phyloP scores from a whole-genome alignment of 2,329 filamentous ascomycete genomes.

The Botrytis sinoallii region DNA sequence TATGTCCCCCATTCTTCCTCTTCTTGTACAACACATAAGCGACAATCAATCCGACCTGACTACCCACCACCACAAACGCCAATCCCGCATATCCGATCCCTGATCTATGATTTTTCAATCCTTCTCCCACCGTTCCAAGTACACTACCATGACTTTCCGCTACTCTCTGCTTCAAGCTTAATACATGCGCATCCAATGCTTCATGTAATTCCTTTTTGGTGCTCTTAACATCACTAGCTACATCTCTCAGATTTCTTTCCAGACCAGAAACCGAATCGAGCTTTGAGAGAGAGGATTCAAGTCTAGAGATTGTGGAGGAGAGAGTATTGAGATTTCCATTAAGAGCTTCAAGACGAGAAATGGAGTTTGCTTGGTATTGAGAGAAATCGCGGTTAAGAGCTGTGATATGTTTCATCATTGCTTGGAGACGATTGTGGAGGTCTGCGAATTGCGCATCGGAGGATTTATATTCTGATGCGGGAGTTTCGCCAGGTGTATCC shows the following conservation, averaged over 20 bases:
- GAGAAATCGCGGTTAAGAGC: constrained; percentile 58
- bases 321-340: constrained; percentile 19
- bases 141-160: constrained; percentile 29
- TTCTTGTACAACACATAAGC: constrained; percentile 37
- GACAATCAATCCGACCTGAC: constrained; percentile 31
- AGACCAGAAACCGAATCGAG: constrained; percentile 48
- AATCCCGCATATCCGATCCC: constrained; percentile 17
- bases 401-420: constrained; percentile 64
- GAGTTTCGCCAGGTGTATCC: constrained; percentile 43
- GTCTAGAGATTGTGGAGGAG: constrained; percentile 1
- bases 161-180: constrained; percentile 29
- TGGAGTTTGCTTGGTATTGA: constrained; percentile 52
- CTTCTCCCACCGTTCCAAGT: constrained; percentile 20
- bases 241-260: constrained; percentile 46
- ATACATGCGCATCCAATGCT: constrained; percentile 29
- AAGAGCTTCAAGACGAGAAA: constrained; percentile 26
- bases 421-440: constrained; percentile 78
- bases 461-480: constrained; percentile 42
- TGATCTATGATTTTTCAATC: constrained; percentile 14
- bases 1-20: constrained; percentile 31
- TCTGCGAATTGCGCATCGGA: constrained; percentile 70
- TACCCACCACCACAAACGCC: constrained; percentile 30
- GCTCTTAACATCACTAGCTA: constrained; percentile 58
- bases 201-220: constrained; percentile 50
- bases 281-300: constrained; percentile 39